These are phyloP conservation scores for Myriosclerotinia scirpicola DNA, from an alignment of 2,329 filamentous ascomycete species.

Conservation along the genomic window DNA sequence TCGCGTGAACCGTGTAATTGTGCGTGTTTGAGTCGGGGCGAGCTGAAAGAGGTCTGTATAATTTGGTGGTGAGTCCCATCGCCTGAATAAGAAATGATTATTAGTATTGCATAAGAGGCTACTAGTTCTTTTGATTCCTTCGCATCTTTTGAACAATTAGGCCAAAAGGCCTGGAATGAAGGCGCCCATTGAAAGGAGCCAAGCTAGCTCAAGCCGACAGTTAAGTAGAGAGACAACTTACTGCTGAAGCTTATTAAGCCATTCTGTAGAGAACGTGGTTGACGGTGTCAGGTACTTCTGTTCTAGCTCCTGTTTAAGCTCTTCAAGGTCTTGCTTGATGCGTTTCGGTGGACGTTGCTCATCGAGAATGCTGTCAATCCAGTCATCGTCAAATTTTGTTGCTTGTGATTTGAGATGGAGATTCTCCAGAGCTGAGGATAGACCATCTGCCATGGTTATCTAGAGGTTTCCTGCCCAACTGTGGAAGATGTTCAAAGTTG, in stretches of 20 bases:
- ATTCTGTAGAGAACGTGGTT: constrained; percentile 74
- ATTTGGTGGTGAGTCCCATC: constrained; percentile 81
- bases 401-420: constrained; percentile 46
- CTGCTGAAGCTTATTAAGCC: constrained; percentile 88
- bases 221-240: constrained; percentile 39
- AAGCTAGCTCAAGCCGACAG: too few species aligned
- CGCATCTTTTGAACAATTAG: neutral
- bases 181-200: neutral
- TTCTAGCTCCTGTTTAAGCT: constrained; percentile 71
- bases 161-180: too few species aligned
- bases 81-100: constrained; percentile 41
- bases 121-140: neutral
- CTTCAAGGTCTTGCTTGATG: constrained; percentile 53
- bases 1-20: constrained; percentile 87
- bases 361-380: constrained; percentile 61
- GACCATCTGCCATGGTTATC: constrained; percentile 36
- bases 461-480: neutral
- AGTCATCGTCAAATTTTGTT: constrained; percentile 39
- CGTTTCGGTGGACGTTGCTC: constrained; percentile 53
- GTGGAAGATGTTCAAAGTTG: constrained; percentile 7
- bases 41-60: constrained; percentile 83
- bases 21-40: constrained; percentile 87
- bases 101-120: constrained; percentile 16
- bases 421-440: constrained; percentile 52
- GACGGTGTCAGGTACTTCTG: constrained; percentile 77